phyloP scores from a whole-genome alignment of 441 rosid genomes.

The Adansonia madagascariensis region DNA sequence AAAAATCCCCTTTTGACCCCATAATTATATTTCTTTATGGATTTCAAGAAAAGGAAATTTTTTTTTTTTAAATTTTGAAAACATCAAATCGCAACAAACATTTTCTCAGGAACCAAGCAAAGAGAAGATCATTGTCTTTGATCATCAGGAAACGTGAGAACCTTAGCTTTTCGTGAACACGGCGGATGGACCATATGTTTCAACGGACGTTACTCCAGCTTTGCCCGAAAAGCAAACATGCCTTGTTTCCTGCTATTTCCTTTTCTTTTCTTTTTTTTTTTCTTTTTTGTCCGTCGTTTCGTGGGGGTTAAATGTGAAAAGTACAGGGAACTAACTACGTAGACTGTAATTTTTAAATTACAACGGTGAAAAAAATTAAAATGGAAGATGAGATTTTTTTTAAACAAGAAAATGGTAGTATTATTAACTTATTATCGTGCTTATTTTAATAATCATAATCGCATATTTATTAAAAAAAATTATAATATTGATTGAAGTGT shows the following conservation, averaged over 20 bases:
- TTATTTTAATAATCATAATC: no score
- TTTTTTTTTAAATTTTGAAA: background rate
- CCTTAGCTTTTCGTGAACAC: background rate
- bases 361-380: background rate
- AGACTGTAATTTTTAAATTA: background rate
- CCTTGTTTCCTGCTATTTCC: background rate
- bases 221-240: background rate
- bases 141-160: background rate
- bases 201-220: background rate
- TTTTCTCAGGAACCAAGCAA: conserved; percentile 18
- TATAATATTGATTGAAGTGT: background rate
- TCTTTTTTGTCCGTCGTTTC: background rate
- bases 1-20: background rate
- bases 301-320: background rate
- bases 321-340: background rate
- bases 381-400: background rate
- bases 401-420: no score
- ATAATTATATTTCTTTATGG: background rate
- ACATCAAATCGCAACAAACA: background rate
- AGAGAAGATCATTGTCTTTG: background rate
- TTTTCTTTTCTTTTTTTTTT: background rate
- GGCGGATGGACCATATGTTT: background rate
- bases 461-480: no score
- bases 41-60: background rate
- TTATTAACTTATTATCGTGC: no score